Conservation (phyloP, 75 land plant species). For the Gnetum montanum region DNA sequence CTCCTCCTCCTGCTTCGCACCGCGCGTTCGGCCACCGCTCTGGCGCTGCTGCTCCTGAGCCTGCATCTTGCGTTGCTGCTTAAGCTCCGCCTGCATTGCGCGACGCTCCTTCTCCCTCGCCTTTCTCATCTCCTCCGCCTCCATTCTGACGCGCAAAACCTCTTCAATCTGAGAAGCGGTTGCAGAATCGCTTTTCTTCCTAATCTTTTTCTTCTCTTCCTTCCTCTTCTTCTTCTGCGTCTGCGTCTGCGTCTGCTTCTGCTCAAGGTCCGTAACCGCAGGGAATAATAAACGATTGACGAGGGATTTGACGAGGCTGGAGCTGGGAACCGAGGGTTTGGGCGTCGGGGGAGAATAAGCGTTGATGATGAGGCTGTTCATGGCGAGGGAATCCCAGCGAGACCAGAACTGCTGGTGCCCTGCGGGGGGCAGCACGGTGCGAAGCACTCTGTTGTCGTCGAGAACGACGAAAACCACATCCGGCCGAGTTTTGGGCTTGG, state of each 20-base stretch:
- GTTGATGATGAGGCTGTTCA: conserved; percentile 42
- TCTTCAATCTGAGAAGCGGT: conserved; percentile 17
- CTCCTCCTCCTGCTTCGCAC: conserved; percentile 14
- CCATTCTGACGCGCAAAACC: conserved; percentile 39
- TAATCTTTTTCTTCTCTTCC: background rate
- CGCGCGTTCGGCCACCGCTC: conserved; percentile 20
- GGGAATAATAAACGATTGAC: conserved; percentile 21
- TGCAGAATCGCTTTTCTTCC: background rate
- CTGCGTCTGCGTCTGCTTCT: background rate
- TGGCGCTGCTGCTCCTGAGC: conserved; percentile 21
- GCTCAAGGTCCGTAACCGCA: conserved; percentile 3
- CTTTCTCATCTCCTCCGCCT: conserved; percentile 37
- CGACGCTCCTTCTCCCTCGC: conserved; percentile 30
- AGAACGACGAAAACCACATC: conserved; percentile 58
- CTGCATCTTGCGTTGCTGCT: conserved; percentile 27
- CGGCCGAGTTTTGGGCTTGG: conserved; percentile 23
- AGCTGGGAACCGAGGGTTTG: conserved; percentile 19
- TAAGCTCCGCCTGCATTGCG: conserved; percentile 19
- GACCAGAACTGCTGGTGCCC: conserved; percentile 61
- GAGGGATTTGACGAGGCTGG: conserved; percentile 10
- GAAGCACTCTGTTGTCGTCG: conserved; percentile 68
- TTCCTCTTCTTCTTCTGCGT: background rate
- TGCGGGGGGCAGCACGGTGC: conserved; percentile 59
- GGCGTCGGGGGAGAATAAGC: conserved; percentile 75
- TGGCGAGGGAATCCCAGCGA: conserved; percentile 48